Evolutionary conservation across 176 grass and related monocot genomes (phyloP).

Genomic region (Cenchrus purpureus): DNA sequence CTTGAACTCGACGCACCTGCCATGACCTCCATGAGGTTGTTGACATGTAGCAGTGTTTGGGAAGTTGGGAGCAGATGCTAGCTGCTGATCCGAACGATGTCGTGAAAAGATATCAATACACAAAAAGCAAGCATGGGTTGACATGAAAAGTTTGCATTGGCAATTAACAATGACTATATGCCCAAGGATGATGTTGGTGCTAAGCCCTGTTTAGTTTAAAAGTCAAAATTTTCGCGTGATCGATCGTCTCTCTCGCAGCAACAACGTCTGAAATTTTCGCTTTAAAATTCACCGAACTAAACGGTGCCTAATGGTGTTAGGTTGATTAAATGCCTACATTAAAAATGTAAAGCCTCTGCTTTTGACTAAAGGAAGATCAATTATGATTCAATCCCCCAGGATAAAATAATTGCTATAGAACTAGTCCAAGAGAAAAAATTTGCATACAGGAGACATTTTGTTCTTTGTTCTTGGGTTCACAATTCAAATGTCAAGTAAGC

Average conservation of each 20-base stretch:
- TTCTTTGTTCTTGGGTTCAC: neutral
- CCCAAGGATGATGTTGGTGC: constrained; percentile 23
- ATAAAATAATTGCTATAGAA: constrained; percentile 12
- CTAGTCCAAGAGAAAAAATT: neutral
- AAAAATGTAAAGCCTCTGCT: constrained; percentile 16
- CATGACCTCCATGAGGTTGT: constrained; percentile 35
- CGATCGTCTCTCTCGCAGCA: no score
- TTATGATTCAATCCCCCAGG: neutral
- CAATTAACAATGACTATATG: constrained; percentile 16
- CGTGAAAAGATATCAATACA: constrained; percentile 6
- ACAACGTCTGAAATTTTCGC: no score
- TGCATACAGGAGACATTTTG: neutral
- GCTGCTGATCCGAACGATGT: constrained; percentile 17
- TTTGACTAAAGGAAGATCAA: constrained; percentile 30
- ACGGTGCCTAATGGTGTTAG: constrained; percentile 28
- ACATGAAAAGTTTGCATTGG: neutral
- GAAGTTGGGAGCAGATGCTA: constrained; percentile 10
- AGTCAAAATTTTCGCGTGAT: no score
- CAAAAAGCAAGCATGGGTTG: constrained; percentile 2
- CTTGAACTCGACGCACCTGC: constrained; percentile 13
- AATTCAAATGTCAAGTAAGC: constrained; percentile 30
- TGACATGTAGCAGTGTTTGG: constrained; percentile 24
- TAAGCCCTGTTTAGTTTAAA: no score
- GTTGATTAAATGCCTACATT: constrained; percentile 29
- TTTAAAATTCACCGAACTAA: no score